Base-by-base conservation (phyloP, 192 early-diverging fungal genomes). In the Martensiomyces pterosporus region DNA sequence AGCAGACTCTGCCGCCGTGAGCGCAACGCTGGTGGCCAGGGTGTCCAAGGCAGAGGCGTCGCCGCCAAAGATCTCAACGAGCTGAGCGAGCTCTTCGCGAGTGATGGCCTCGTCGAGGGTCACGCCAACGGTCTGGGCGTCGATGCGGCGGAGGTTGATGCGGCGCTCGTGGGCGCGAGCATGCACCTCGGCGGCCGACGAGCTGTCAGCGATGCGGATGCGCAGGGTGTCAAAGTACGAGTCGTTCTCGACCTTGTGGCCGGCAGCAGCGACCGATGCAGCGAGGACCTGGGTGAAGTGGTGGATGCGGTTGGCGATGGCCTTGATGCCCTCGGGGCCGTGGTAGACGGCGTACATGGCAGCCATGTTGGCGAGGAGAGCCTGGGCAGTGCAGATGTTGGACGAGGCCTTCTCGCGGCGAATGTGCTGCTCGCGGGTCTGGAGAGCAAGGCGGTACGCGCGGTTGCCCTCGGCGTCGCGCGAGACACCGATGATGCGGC, bases 311-410 rank as follows among this genome's bases (percentile, higher is more conserved):
- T 89, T 79, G 29, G 93, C 94, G 66, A 97, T 97, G 15, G 79
- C 80, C 54, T 78, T 79, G 47, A 99, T 79, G 26, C 97, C 94
- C 67, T 86, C 70, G 24, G 97, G 94, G 35, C 97, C 97, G 65
- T 99, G 97, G 78, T 97, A 99, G 41, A 99, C 90, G 21, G 90
- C 92, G 58, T 99, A 99, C 89, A 99, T 96, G 38, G 92, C 97
- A 24, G 93, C 82, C 94, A 99, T 97, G 81, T 99, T 99, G 47
- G 97, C 97, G 43, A 99, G 79, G 44, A 99, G 81, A 24, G 94
- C 97, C 73, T 99, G 97, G 17, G 97, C 93, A 0, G 97, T 99
- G 80, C 97, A 99, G 53, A 99, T 99, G 80, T 99, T 99, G 64
- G 82, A 86, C 42, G 97, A 96, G 2, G 97, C 97, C 82, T 97